Evolutionary conservation across 441 rosid species (phyloP), one percentile per base, ranked within the genome.

Genomic region (Euphorbia celastroides): DNA sequence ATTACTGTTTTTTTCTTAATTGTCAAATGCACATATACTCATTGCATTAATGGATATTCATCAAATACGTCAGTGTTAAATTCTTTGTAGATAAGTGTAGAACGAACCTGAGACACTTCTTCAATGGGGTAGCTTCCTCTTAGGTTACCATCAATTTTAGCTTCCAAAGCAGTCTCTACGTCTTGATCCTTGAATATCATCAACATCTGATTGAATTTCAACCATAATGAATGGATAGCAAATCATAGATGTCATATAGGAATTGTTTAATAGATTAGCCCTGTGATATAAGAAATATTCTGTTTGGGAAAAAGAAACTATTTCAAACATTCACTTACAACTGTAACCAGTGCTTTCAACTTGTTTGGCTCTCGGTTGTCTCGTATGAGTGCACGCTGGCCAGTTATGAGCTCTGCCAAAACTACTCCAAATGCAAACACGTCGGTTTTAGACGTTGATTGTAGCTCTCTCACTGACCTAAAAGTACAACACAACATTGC

Each of bases 381-480:
- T 2, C 72, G 77, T 17, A 50, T 16, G 10, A 78, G 70, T 26
- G 82, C 74, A 0, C 55, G 66, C 38, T 48, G 75, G 17, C 82
- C 76, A 1, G 79, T 76, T 51, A 76, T 60, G 57, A 76, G 78
- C 79, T 74, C 76, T 2, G 74, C 75, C 20, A 78, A 72, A 36
- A 76, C 82, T 67, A 78, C 82, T 66, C 82, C 81, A 25, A 78
- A 74, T 23, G 85, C 82, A 62, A 72, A 78, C 26, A 76, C 78
- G 46, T 78, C 81, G 46, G 74, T 69, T 77, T 76, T 81, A 1
- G 74, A 50, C 23, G 79, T 76, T 10, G 70, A 60, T 68, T 85
- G 90, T 10, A 84, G 81, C 81, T 81, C 90, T 84, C 77, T 82
- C 22, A 76, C 68, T 17, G 67, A 67, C 70, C 82, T 78, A 50